Evolutionary conservation across 2,329 filamentous ascomycete species (phyloP).

Genomic region (Nemania diffusa): DNA sequence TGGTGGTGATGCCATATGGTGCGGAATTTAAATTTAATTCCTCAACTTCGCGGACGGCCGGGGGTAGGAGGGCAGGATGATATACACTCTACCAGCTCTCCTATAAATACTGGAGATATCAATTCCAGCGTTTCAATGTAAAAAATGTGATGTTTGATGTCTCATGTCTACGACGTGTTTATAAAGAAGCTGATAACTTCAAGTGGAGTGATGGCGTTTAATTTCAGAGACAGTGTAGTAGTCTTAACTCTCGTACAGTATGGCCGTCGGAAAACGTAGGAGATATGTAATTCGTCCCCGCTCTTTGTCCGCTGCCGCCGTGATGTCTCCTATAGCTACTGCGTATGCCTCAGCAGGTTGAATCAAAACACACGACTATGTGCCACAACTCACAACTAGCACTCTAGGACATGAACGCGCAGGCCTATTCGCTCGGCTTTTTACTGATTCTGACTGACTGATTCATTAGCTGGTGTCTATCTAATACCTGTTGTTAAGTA

Average conservation of each 20-base stretch:
- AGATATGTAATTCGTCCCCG: conserved; percentile 1
- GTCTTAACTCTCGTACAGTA: conserved; percentile 7
- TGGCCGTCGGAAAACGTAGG: conserved; percentile 43
- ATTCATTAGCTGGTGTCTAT: not conserved
- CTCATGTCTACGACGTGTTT: conserved; percentile 23
- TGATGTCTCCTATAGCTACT: not conserved
- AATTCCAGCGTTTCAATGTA: not conserved
- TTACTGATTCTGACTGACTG: not conserved
- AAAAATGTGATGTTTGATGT: not conserved
- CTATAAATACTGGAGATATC: not conserved
- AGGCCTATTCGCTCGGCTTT: not conserved
- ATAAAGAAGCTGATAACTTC: conserved; percentile 24
- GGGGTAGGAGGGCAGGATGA: not conserved
- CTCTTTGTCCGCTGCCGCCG: not conserved
- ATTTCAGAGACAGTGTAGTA: conserved; percentile 28
- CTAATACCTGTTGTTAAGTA: not conserved
- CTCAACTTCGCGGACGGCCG: not conserved
- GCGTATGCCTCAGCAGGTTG: not conserved
- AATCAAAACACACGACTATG: not conserved
- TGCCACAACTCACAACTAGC: not conserved
- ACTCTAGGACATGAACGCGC: not conserved
- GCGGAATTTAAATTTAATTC: not conserved
- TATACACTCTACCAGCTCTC: not conserved
- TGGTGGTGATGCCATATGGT: conserved; percentile 35
- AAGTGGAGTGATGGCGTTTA: conserved; percentile 24